Evolutionary conservation across 176 grass and related monocot genomes (phyloP), one percentile per base, ranked within the genome.

Genomic region (Rhynchospora breviuscula): DNA sequence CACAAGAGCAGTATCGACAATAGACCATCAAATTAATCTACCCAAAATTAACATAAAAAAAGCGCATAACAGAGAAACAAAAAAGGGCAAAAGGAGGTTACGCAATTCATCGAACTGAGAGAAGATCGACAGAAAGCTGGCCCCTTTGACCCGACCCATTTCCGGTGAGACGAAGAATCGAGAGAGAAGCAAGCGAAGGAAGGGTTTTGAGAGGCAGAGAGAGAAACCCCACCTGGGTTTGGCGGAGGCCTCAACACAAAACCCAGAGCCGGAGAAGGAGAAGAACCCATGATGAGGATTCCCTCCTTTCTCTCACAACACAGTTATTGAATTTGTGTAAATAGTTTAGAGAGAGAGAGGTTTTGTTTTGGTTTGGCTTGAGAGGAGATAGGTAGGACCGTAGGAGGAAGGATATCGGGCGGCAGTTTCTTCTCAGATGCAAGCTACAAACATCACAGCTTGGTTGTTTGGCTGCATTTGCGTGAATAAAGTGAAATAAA

Each of bases 151-250:
- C 75, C 84, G 52, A 86, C 22, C 88, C 88, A 84, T 79, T 26
- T 23, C 7, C 60, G 10, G 75, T 12, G 51, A 23, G 56, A 62
- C 4, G 60, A 71, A 12, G 52, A 57, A 80, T 67, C 22, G 25
- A 70, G 3, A 59, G 81, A 72, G 43, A 65, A 87, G 59, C 40
- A 8, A 3, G 7, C 22, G 60, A 86, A 84, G 61, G 51, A 79
- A 86, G 84, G 79, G 88, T 86, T 83, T 84, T 70, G 87, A 58
- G 78, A 76, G 47, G 77, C 9, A 25, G 23, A 56, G 73, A 77
- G 49, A 56, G 49, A 77, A 54, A 82, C 80, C 63, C 80, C 80
- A 66, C 79, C 59, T 1, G 60, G 80, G 63, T 67, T 64, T 66
- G 58, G 80, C 19, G 63, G 80, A 68, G 62, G 80, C 80, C 80